Evolutionary conservation across 2,329 filamentous ascomycete genomes (phyloP).

Genomic region (Fusarium sp.): DNA sequence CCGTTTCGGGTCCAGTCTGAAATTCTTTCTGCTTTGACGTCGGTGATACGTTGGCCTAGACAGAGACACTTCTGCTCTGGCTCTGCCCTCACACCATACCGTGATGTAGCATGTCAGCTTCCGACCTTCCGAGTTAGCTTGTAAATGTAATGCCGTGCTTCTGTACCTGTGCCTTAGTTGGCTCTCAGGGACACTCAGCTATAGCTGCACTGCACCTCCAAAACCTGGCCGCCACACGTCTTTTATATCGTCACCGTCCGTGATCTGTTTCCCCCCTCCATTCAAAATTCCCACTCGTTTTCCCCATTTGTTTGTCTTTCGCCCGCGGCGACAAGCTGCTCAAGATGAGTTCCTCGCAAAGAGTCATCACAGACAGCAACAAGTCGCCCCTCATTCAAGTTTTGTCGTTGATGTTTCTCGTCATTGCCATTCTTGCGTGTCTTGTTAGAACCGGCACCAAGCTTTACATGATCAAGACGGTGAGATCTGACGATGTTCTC

Average conservation of each 20-base stretch:
- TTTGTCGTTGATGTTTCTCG: constrained; percentile 47
- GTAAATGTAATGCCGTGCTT: not conserved
- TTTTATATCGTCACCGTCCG: constrained; percentile 9
- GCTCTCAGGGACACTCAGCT: not conserved
- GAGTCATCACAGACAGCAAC: constrained; percentile 45
- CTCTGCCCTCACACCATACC: constrained; percentile 4
- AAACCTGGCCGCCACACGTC: not conserved
- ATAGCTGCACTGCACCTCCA: not conserved
- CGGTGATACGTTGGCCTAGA: not conserved
- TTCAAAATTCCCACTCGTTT: not conserved
- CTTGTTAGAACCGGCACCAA: constrained; percentile 45
- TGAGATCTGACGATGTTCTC: constrained; percentile 44
- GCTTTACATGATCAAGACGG: constrained; percentile 45
- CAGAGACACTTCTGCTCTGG: not conserved
- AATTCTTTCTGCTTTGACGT: not conserved
- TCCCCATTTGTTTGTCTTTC: not conserved
- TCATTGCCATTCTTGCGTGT: constrained; percentile 44
- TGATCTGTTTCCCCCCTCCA: not conserved
- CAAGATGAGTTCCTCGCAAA: constrained; percentile 41
- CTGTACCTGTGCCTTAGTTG: not conserved
- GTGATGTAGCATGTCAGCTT: constrained; percentile 4
- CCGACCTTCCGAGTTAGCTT: constrained; percentile 3
- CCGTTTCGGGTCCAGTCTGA: not conserved
- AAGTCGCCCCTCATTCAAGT: constrained; percentile 48
- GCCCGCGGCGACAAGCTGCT: constrained; percentile 4